Evolutionary conservation across 805 yeast genomes (phyloP).

Genomic region (Candida cerambycidarum): DNA sequence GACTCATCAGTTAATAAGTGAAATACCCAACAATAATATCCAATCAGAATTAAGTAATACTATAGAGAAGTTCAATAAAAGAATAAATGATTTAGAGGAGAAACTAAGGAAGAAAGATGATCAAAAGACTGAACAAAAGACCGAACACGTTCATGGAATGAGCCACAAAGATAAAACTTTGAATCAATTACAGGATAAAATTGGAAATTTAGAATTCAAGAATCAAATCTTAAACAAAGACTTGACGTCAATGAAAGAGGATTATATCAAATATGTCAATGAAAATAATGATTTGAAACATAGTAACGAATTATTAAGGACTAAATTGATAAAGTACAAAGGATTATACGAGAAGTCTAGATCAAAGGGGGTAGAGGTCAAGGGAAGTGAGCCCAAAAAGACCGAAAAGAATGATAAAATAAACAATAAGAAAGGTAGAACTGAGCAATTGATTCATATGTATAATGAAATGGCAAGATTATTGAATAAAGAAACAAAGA

Average conservation of each 20-base stretch:
- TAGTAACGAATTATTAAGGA: conserved; percentile 32
- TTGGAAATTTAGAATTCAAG: conserved; percentile 11
- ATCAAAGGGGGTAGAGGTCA: background rate
- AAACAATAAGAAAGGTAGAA: background rate
- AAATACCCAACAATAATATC: conserved; percentile 24
- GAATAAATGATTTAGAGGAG: conserved; percentile 5
- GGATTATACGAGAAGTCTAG: conserved; percentile 24
- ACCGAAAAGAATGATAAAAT: background rate
- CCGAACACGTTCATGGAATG: background rate
- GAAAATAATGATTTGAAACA: conserved; percentile 20
- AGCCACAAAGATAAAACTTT: conserved; percentile 7
- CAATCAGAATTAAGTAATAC: conserved; percentile 26
- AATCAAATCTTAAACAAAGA: conserved; percentile 14
- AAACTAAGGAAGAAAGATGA: conserved; percentile 2
- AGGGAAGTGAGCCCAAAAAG: background rate
- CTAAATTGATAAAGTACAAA: conserved; percentile 36
- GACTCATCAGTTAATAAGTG: conserved; percentile 28
- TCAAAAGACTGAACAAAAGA: conserved; percentile 7
- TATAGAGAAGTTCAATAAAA: conserved; percentile 22
- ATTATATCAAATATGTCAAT: conserved; percentile 17
- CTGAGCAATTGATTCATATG: conserved; percentile 10
- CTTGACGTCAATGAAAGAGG: conserved; percentile 13
- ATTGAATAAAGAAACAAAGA: conserved; percentile 12
- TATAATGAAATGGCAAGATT: conserved; percentile 18
- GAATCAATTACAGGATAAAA: conserved; percentile 17